Evolutionary conservation across 140 eudicot species (phyloP).

Genomic region (Flaveria floridana): DNA sequence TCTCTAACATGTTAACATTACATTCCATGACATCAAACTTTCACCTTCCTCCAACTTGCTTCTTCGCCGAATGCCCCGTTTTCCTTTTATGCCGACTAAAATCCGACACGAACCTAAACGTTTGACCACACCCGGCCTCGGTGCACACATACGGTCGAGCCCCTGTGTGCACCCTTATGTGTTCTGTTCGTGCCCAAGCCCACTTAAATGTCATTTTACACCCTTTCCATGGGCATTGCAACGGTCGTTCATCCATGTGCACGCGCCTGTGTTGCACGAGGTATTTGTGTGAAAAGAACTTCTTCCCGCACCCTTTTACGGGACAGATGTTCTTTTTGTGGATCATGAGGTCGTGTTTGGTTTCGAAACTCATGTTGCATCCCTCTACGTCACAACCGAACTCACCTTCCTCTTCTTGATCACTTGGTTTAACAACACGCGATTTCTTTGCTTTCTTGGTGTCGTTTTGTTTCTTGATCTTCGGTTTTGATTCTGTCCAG

Average conservation of each 20-base stretch:
- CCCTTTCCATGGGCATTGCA: conserved; percentile 98
- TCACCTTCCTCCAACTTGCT: conserved; percentile 32
- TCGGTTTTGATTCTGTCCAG: conserved; percentile 36
- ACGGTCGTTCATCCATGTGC: conserved; percentile 85
- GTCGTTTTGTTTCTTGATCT: conserved; percentile 29
- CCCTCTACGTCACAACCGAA: conserved; percentile 79
- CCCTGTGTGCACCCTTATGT: conserved; percentile 92
- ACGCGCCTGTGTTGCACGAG: conserved; percentile 97
- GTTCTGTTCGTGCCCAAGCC: conserved; percentile 99
- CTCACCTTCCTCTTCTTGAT: conserved; percentile 62
- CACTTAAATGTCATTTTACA: conserved; percentile 96
- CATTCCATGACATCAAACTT: conserved; percentile 26
- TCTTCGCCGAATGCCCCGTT: conserved; percentile 88
- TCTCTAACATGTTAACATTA: conserved; percentile 48
- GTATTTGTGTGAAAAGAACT: conserved; percentile 93
- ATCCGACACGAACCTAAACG: conserved; percentile 94
- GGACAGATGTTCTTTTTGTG: conserved; percentile 83
- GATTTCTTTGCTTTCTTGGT: conserved; percentile 45
- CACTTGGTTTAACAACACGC: conserved; percentile 29
- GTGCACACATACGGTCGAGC: conserved; percentile 81
- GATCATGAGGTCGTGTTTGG: conserved; percentile 61
- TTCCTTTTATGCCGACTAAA: conserved; percentile 98
- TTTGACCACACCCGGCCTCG: conserved; percentile 87
- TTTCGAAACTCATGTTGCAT: conserved; percentile 81
- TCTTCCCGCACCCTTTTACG: conserved; percentile 82